Conservation (phyloP, 2,329 filamentous ascomycete genomes). For the Colletotrichum zoysiae region DNA sequence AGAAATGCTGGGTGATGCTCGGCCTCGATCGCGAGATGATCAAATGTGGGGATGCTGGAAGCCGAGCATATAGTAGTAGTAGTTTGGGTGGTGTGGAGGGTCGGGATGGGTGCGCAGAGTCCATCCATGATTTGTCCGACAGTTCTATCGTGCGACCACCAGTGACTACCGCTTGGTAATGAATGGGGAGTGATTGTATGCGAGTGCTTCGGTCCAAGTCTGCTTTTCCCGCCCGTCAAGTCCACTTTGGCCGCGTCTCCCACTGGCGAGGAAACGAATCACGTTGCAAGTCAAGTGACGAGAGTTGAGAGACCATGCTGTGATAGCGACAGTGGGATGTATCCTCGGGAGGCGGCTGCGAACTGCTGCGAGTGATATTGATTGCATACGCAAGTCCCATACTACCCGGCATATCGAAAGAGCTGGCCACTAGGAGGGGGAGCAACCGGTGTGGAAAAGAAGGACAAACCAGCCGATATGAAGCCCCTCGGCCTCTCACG, state of each 20-base stretch:
- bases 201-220: constrained; percentile 8
- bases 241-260: constrained; percentile 2
- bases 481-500: constrained; percentile 22
- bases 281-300: background rate
- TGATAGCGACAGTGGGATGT: constrained; percentile 13
- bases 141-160: constrained; percentile 27
- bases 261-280: constrained; percentile 15
- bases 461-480: background rate
- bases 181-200: constrained; percentile 19
- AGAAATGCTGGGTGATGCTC: constrained; percentile 31
- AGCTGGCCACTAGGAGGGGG: constrained; percentile 14
- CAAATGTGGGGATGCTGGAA: constrained; percentile 37
- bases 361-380: constrained; percentile 36
- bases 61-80: background rate
- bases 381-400: constrained; percentile 26
- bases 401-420: background rate
- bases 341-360: constrained; percentile 28
- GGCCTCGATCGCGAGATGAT: constrained; percentile 20
- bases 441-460: background rate
- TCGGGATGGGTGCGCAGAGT: constrained; percentile 35
- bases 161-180: constrained; percentile 26
- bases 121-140: constrained; percentile 38
- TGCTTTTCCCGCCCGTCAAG: background rate
- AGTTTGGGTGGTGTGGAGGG: constrained; percentile 33
- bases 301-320: constrained; percentile 1